Evolutionary conservation across 352 stramenopile genomes (phyloP), one percentile per base, ranked within the genome.

Genomic region (Pythium phragmiticola): DNA sequence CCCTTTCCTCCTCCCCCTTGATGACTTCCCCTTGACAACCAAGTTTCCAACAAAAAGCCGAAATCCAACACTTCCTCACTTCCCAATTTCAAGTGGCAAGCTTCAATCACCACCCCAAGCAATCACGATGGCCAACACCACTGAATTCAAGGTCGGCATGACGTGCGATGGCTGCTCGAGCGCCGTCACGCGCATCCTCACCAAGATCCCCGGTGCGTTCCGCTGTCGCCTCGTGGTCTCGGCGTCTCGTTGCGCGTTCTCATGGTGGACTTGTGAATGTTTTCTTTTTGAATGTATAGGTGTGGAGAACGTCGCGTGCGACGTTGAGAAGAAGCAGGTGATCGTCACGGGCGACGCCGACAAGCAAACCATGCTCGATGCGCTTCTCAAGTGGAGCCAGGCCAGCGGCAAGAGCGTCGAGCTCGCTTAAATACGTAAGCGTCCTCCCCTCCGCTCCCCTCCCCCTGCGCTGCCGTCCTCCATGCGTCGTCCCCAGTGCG

Each of bases 91-190:
- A 43, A 63, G 33, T 57, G 48, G 28, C 57, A 63, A 48, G 36
- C 37, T 63, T 57, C 58, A 56, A 51, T 39, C 26, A 5, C 21
- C 43, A 28, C 39, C 4, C 50, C 8, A n/a, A 4, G 12, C 50
- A 50, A 23, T 19, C 45, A 57, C 19, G 30, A 65, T 63, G 54
- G 63, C 51, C 54, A 62, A 62, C 55, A 49, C 57, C 16, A 71
- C 65, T n/a, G 84, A 93, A 58, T 96, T 96, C 77, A 94, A 92
- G 75, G 87, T 95, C 59, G 84, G 86, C 69, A 95, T 95, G 87
- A 93, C 84, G 42, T 96, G 88, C 80, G 86, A 93, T 34, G 88
- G 87, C 75, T 97, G 87, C 83, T 94, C 85, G 57, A 89, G 75
- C 71, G 87, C 89, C 65, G 89, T 87, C 80, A 93, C 87, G 63